Evolutionary conservation across 129 eudicot species (phyloP).

Genomic region (Mikania micrantha): DNA sequence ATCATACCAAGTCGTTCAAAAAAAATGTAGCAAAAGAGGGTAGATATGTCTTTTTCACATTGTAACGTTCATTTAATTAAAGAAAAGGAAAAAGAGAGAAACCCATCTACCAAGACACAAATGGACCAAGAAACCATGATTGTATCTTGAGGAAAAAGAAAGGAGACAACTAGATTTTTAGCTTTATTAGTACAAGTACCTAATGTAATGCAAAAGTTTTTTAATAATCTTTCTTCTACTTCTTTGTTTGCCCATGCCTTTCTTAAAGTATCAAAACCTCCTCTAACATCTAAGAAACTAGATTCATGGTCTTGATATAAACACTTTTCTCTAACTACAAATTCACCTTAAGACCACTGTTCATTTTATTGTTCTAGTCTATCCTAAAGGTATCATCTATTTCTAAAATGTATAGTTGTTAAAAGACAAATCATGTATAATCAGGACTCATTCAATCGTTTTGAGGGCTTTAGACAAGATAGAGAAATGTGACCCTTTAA

Average conservation of each 20-base stretch:
- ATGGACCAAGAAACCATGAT: constrained; percentile 24
- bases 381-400: no score
- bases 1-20: no score
- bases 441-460: no score
- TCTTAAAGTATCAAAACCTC: constrained; percentile 1
- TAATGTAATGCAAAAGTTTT: constrained; percentile 27
- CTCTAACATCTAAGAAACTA: background rate
- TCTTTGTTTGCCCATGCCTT: constrained; percentile 8
- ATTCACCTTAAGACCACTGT: no score
- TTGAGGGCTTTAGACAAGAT: no score
- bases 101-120: constrained; percentile 13
- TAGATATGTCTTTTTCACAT: background rate
- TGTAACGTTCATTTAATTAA: background rate
- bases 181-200: constrained; percentile 25
- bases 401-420: no score
- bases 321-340: no score
- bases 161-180: constrained; percentile 21
- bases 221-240: background rate
- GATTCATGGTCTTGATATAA: background rate
- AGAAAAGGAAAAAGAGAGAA: background rate
- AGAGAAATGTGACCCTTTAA: no score
- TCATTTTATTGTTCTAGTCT: no score
- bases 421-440: no score
- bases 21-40: no score
- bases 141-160: constrained; percentile 28